A percentile compares a stretch with the other conserved stretches of the same genome.
phyloP scores from a whole-genome alignment of 305 asterid genomes.

The Solanum chacoense region DNA sequence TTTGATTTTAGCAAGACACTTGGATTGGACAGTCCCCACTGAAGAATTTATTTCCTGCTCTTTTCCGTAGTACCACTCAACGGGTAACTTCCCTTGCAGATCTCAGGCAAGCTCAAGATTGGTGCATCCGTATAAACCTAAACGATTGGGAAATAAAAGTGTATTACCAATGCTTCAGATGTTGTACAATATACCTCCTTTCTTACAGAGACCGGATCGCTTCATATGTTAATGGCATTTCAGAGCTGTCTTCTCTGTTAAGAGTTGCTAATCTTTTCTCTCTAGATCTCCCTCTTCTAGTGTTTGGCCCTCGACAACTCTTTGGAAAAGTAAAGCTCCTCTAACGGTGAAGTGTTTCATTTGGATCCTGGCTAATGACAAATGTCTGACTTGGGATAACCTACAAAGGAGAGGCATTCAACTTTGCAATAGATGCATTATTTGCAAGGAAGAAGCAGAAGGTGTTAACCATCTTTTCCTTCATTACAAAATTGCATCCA shows the following conservation, averaged over 20 bases:
- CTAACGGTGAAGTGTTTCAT: neutral
- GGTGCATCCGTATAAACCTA: neutral
- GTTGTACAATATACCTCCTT: neutral
- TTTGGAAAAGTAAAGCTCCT: neutral
- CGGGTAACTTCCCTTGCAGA: neutral
- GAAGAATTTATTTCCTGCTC: neutral
- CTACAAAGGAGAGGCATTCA: neutral
- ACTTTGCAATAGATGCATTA: neutral
- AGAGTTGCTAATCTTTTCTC: neutral
- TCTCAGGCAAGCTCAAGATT: neutral
- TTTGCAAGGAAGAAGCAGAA: neutral
- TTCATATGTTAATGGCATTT: neutral
- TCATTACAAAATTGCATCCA: neutral
- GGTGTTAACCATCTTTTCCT: neutral
- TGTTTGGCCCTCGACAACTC: neutral
- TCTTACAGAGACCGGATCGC: neutral
- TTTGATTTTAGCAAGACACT: neutral
- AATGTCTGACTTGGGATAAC: neutral
- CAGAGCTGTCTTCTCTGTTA: neutral
- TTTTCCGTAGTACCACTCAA: neutral
- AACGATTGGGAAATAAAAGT: neutral
- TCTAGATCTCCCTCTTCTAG: neutral
- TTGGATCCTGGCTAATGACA: neutral
- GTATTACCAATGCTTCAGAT: neutral
- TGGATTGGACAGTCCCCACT: neutral